These are phyloP conservation scores for Salix dunnii DNA, from an alignment of 345 rosid species.

Conservation along the genomic window DNA sequence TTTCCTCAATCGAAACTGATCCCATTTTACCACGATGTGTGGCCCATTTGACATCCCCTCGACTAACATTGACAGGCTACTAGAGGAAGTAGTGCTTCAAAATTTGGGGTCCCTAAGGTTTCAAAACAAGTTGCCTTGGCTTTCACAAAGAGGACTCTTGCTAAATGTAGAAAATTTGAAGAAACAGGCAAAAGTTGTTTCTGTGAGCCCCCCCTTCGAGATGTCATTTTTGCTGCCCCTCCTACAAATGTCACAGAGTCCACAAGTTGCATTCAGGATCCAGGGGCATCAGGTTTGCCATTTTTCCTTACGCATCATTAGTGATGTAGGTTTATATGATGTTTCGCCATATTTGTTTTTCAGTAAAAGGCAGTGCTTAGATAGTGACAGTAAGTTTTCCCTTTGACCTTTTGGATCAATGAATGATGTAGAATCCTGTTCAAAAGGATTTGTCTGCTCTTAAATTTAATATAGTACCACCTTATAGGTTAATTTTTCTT, in stretches of 20 bases:
- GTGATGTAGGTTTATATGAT: background rate
- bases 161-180: slow-evolving; percentile 50
- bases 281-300: slow-evolving; percentile 33
- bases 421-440: background rate
- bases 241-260: slow-evolving; percentile 19
- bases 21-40: background rate
- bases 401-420: background rate
- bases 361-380: background rate
- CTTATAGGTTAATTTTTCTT: background rate
- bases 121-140: slow-evolving; percentile 48
- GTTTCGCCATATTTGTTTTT: background rate
- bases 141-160: slow-evolving; percentile 50
- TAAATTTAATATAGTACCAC: background rate
- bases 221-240: slow-evolving; percentile 35
- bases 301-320: background rate
- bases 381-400: background rate
- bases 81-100: slow-evolving; percentile 41
- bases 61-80: slow-evolving; percentile 42
- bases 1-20: background rate
- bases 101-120: slow-evolving; percentile 42
- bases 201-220: slow-evolving; percentile 44
- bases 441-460: background rate
- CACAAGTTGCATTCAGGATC: slow-evolving; percentile 1
- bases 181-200: slow-evolving; percentile 58
- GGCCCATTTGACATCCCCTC: slow-evolving; percentile 6